These are phyloP conservation scores for Fusarium vanettenii DNA, from an alignment of 2,329 filamentous ascomycete species.

Conservation along the genomic window DNA sequence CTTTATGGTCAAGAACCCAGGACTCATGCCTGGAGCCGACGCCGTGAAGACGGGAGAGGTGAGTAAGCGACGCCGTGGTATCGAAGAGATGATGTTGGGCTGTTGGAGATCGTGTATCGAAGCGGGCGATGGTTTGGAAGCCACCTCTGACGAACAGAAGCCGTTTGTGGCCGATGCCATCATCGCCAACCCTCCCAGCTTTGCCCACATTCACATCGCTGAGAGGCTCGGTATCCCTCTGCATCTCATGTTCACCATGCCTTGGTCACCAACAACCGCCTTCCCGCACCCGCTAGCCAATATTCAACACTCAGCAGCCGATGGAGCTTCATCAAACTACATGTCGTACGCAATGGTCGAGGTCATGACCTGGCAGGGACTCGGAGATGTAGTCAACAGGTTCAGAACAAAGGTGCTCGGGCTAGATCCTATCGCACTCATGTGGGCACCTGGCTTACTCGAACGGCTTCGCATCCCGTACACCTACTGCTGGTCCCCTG, in stretches of 20 bases:
- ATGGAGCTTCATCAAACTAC: conserved; percentile 81
- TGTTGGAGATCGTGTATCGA: conserved; percentile 91
- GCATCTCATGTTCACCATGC: conserved; percentile 97
- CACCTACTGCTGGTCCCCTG: conserved; percentile 89
- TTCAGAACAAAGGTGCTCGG: conserved; percentile 82
- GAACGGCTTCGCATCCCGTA: conserved; percentile 83
- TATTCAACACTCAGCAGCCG: conserved; percentile 79
- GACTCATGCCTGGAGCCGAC: conserved; percentile 84
- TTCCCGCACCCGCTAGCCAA: conserved; percentile 91
- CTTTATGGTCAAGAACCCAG: conserved; percentile 92
- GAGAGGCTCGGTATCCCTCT: conserved; percentile 80
- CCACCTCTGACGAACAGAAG: conserved; percentile 57
- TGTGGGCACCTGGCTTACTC: conserved; percentile 86
- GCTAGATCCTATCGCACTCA: conserved; percentile 79
- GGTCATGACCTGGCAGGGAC: conserved; percentile 92
- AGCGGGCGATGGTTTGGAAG: conserved; percentile 73
- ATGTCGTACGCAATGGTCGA: conserved; percentile 87
- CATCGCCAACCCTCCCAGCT: conserved; percentile 82
- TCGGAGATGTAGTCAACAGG: conserved; percentile 90
- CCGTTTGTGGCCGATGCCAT: conserved; percentile 88
- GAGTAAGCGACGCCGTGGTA: conserved; percentile 77
- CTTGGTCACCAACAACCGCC: conserved; percentile 85
- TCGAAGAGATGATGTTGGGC: conserved; percentile 81
- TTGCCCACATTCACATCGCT: conserved; percentile 80
- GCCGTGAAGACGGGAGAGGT: conserved; percentile 82